Conservation (phyloP, 345 rosid species). For the Citropsis articulata region DNA sequence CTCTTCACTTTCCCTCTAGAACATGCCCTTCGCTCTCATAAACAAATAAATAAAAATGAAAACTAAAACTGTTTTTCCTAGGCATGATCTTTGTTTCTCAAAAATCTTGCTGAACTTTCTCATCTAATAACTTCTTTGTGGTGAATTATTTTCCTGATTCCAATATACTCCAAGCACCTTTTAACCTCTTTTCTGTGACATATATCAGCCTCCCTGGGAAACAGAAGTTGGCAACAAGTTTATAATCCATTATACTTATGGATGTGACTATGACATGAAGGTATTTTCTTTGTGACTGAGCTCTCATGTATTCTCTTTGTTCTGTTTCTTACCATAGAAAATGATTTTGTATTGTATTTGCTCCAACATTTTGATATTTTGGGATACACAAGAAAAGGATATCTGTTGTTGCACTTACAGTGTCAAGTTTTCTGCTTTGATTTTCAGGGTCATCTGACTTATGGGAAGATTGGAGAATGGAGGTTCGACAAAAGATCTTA, state of each 20-base stretch:
- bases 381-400: background rate
- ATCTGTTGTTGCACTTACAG: background rate
- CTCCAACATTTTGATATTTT: constrained; percentile 12
- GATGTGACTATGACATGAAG: constrained; percentile 92
- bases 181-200: constrained; percentile 27
- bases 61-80: background rate
- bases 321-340: background rate
- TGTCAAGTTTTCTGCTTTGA: background rate
- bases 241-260: constrained; percentile 95
- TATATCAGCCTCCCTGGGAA: constrained; percentile 97
- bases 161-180: constrained; percentile 8
- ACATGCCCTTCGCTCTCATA: background rate
- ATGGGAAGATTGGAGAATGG: constrained; percentile 97
- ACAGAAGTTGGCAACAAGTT: constrained; percentile 75
- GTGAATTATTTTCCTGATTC: background rate
- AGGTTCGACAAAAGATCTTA: constrained; percentile 93
- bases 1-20: background rate
- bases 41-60: background rate
- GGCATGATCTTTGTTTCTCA: background rate
- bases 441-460: constrained; percentile 72
- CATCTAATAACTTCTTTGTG: background rate
- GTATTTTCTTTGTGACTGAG: constrained; percentile 31
- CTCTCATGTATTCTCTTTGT: background rate
- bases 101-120: background rate
- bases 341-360: background rate